phyloP scores from a whole-genome alignment of 2,329 filamentous ascomycete genomes.

The Ascochyta rabiei region DNA sequence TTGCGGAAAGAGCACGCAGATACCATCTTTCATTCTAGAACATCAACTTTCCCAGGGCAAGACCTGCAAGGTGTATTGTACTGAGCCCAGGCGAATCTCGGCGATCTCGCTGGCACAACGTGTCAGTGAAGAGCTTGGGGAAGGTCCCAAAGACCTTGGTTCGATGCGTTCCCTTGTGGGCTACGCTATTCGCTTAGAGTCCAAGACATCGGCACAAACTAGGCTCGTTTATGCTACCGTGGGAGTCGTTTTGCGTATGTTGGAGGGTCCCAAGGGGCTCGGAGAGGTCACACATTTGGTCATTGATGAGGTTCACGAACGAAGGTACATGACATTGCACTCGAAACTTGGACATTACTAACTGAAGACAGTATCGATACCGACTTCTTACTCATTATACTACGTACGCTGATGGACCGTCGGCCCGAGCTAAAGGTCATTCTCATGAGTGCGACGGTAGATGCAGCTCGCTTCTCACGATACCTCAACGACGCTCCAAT shows the following conservation, averaged over 20 bases:
- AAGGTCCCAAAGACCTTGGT: slow-evolving; percentile 80
- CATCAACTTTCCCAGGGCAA: slow-evolving; percentile 81
- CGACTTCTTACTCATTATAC: slow-evolving; percentile 90
- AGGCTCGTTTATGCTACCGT: slow-evolving; percentile 86
- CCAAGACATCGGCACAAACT: slow-evolving; percentile 81
- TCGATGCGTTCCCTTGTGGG: slow-evolving; percentile 84
- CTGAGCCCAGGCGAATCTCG: slow-evolving; percentile 92
- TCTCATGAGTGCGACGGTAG: slow-evolving; percentile 96
- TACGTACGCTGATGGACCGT: slow-evolving; percentile 78
- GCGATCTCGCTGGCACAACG: slow-evolving; percentile 91
- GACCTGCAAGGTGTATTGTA: slow-evolving; percentile 91
- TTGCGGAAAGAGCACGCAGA: slow-evolving; percentile 95
- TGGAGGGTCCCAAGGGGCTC: slow-evolving; percentile 86
- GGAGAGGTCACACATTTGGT: slow-evolving; percentile 91
- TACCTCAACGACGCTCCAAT: slow-evolving; percentile 88
- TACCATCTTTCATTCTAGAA: slow-evolving; percentile 92
- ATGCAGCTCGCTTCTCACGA: slow-evolving; percentile 86
- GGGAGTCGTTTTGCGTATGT: slow-evolving; percentile 96
- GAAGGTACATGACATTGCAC: slow-evolving; percentile 52
- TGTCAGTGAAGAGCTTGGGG: slow-evolving; percentile 93
- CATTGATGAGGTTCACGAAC: slow-evolving; percentile 97
- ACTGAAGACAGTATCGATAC: slow-evolving; percentile 74
- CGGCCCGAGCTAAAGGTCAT: slow-evolving; percentile 88
- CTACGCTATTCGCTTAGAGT: slow-evolving; percentile 92
- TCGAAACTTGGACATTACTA: slow-evolving; percentile 10